Evolutionary conservation across 2,329 filamentous ascomycete genomes (phyloP).

Genomic region (Madurella fahalii): DNA sequence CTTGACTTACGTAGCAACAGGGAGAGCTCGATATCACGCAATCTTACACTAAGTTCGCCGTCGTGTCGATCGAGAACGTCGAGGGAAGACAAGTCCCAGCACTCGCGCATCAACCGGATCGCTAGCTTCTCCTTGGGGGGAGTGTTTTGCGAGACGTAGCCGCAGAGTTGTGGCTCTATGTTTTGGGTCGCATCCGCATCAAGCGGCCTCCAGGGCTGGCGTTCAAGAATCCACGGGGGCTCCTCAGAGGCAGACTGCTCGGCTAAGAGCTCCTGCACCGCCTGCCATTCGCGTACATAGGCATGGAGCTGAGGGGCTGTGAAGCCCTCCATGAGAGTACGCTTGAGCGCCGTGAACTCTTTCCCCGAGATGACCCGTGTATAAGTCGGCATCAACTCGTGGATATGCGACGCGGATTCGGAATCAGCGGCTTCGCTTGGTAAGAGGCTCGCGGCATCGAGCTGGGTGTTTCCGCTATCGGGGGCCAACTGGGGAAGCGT

Average conservation of each 20-base stretch:
- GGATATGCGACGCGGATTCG: constrained; percentile 40
- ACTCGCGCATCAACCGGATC: constrained; percentile 42
- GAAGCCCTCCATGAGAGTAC: constrained; percentile 43
- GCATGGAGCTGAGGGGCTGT: constrained; percentile 41
- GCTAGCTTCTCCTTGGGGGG: constrained; percentile 40
- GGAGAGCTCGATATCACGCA: constrained; percentile 40
- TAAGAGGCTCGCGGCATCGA: constrained; percentile 34
- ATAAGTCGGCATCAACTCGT: constrained; percentile 44
- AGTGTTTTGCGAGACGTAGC: constrained; percentile 29
- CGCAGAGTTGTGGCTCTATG: constrained; percentile 25
- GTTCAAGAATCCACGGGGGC: constrained; percentile 39
- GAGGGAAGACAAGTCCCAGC: constrained; percentile 48
- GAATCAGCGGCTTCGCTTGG: constrained; percentile 27
- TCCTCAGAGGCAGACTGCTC: constrained; percentile 6
- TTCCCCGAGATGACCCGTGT: constrained; percentile 35
- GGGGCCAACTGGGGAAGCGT: background rate
- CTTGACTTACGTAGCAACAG: constrained; percentile 43
- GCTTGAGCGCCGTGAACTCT: constrained; percentile 41
- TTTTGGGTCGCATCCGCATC: constrained; percentile 17
- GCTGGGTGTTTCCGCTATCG: constrained; percentile 18
- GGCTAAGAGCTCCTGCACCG: constrained; percentile 2
- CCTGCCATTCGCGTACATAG: constrained; percentile 35
- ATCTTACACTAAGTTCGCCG: constrained; percentile 38
- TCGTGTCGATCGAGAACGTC: constrained; percentile 39
- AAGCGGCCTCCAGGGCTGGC: constrained; percentile 41